These are phyloP conservation scores for Laburnicola sp. DNA, from an alignment of 2,329 filamentous ascomycete genomes.

Conservation along the genomic window DNA sequence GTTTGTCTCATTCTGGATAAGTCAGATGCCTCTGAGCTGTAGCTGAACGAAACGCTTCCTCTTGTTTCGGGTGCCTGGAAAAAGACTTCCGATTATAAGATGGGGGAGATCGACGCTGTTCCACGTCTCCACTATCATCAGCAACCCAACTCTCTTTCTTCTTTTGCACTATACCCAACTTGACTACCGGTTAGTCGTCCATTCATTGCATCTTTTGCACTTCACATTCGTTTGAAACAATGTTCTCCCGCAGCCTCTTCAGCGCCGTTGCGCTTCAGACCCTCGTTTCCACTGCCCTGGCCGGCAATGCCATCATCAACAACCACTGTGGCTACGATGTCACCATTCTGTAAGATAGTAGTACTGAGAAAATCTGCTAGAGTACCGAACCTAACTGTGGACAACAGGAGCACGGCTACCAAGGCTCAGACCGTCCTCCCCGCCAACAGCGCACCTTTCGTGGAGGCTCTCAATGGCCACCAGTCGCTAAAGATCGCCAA, in stretches of 20 bases:
- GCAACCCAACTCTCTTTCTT: constrained; percentile 5
- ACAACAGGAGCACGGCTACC: constrained; percentile 5
- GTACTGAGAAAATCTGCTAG: background rate
- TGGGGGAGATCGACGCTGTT: background rate
- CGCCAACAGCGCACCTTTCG: constrained; percentile 2
- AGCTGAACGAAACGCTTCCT: background rate
- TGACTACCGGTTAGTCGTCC: constrained; percentile 19
- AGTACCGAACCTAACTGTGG: background rate
- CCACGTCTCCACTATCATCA: constrained; percentile 5
- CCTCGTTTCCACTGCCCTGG: constrained; percentile 11
- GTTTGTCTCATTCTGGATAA: constrained; percentile 1
- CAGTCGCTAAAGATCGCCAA: constrained; percentile 14
- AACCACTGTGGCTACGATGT: constrained; percentile 16
- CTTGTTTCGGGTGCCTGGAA: background rate
- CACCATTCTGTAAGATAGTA: constrained; percentile 6
- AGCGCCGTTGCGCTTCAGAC: constrained; percentile 11
- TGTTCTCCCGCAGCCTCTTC: constrained; percentile 11
- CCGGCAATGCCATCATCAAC: constrained; percentile 13
- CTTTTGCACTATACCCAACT: constrained; percentile 6
- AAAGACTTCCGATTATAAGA: background rate
- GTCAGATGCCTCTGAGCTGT: background rate
- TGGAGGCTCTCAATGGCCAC: constrained; percentile 4
- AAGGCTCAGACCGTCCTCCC: constrained; percentile 1
- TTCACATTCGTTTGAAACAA: constrained; percentile 7
- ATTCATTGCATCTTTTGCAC: constrained; percentile 14